These are phyloP conservation scores for Aristolochia contorta DNA, from an alignment of 164 flowering plant genomes.

Conservation along the genomic window DNA sequence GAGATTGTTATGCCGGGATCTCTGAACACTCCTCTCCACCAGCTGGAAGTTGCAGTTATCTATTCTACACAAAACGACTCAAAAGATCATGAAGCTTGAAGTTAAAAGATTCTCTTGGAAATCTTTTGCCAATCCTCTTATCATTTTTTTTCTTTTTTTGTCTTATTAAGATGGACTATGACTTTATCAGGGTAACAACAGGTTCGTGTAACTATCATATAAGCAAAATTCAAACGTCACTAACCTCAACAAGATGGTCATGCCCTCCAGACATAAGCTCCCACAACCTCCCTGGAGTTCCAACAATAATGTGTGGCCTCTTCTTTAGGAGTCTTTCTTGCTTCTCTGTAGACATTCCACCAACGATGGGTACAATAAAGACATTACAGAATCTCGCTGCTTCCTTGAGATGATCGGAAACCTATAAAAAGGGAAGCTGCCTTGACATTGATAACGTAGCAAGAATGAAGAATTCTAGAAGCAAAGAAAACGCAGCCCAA, in stretches of 20 bases:
- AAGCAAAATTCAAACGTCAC: slow-evolving; percentile 2
- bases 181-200: background rate
- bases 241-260: slow-evolving; percentile 77
- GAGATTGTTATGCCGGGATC: too few relatives aligned
- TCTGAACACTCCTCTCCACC: too few relatives aligned
- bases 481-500: background rate
- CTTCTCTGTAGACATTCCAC: slow-evolving; percentile 87
- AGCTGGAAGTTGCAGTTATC: too few relatives aligned
- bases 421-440: slow-evolving; percentile 28
- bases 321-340: slow-evolving; percentile 81
- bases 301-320: slow-evolving; percentile 86
- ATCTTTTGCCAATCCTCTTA: too few relatives aligned
- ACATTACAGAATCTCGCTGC: slow-evolving; percentile 42
- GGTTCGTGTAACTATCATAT: background rate
- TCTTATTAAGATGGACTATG: background rate
- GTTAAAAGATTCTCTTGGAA: too few relatives aligned
- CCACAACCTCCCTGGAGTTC: slow-evolving; percentile 98
- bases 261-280: slow-evolving; percentile 93
- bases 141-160: too few relatives aligned
- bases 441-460: background rate
- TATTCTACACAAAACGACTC: too few relatives aligned
- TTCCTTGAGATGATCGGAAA: slow-evolving; percentile 78
- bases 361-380: slow-evolving; percentile 81
- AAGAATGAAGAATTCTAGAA: background rate
- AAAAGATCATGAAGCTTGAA: too few relatives aligned